These are phyloP conservation scores for Daedaleopsis sinensis DNA, from an alignment of 768 basidiomycete species.

Conservation along the genomic window DNA sequence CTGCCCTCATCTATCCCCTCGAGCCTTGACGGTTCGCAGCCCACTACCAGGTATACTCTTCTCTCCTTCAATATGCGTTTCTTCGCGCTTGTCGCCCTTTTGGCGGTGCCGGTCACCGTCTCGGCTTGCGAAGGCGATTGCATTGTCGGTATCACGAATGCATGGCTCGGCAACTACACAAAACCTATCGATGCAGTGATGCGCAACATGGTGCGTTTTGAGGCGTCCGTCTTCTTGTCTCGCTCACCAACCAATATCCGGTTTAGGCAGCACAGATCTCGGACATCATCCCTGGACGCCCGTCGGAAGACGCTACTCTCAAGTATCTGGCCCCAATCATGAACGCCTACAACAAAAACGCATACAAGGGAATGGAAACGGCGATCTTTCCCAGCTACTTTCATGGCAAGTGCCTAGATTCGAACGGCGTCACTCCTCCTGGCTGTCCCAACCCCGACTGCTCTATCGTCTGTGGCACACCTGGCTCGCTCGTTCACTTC, in stretches of 20 bases:
- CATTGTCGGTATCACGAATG: constrained; percentile 59
- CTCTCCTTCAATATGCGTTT: constrained; percentile 25
- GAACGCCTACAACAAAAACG: constrained; percentile 45
- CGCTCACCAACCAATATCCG: constrained; percentile 11
- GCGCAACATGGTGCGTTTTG: constrained; percentile 44
- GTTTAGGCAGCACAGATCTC: constrained; percentile 41
- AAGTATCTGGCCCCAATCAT: constrained; percentile 51
- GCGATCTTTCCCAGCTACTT: constrained; percentile 74
- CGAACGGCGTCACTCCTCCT: constrained; percentile 55
- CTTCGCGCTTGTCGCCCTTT: constrained; percentile 17
- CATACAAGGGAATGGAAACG: constrained; percentile 48
- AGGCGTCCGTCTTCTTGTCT: constrained; percentile 10
- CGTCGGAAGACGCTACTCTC: constrained; percentile 21
- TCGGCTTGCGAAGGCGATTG: constrained; percentile 74
- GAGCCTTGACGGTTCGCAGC: constrained; percentile 12
- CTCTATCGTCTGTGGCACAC: constrained; percentile 77
- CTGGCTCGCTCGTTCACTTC: constrained; percentile 78
- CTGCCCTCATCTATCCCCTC: constrained; percentile 1
- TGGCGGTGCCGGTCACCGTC: constrained; percentile 41
- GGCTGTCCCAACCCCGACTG: constrained; percentile 85
- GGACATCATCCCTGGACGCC: constrained; percentile 35
- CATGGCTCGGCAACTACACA: constrained; percentile 55
- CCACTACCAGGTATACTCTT: not conserved
- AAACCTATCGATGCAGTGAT: constrained; percentile 43
- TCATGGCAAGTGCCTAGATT: constrained; percentile 70